Percentiles rank a stretch among this genome's conserved stretches.
Evolutionary conservation across 306 rosid genomes (phyloP).

Genomic region (Inga laurina): DNA sequence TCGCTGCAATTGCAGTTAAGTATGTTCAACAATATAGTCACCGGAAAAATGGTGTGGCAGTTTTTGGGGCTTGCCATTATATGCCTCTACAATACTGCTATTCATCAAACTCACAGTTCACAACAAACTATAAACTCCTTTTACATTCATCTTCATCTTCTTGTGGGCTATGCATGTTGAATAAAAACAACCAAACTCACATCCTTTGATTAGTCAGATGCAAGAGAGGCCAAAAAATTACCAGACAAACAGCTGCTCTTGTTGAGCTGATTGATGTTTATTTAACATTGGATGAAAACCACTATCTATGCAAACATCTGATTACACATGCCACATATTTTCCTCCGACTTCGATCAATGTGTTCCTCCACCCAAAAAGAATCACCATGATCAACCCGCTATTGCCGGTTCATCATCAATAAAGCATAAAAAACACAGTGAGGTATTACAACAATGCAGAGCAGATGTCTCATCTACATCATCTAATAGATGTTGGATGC

Average conservation of each 20-base stretch:
- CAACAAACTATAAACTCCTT: neutral
- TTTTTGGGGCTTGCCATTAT: neutral
- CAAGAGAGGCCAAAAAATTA: conserved; percentile 14
- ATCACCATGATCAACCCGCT: conserved; percentile 25
- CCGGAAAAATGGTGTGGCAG: neutral
- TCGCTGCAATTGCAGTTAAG: neutral
- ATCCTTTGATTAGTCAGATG: conserved; percentile 11
- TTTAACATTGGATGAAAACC: neutral
- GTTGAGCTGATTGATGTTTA: neutral
- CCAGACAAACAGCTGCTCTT: neutral
- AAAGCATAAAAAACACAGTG: conserved; percentile 15
- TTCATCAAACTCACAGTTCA: neutral
- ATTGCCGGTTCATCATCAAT: neutral
- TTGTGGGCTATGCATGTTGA: neutral
- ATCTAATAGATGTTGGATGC: neutral
- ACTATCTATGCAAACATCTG: neutral
- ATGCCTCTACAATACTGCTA: neutral
- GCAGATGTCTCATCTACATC: conserved; percentile 17
- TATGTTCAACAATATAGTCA: neutral
- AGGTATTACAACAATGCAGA: conserved; percentile 12
- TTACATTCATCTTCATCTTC: conserved; percentile 23
- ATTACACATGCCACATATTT: neutral
- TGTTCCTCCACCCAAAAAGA: conserved; percentile 5
- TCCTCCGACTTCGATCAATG: neutral
- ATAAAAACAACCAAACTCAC: conserved; percentile 1